phyloP scores from a whole-genome alignment of 768 basidiomycete species.

The Trametes elegans region DNA sequence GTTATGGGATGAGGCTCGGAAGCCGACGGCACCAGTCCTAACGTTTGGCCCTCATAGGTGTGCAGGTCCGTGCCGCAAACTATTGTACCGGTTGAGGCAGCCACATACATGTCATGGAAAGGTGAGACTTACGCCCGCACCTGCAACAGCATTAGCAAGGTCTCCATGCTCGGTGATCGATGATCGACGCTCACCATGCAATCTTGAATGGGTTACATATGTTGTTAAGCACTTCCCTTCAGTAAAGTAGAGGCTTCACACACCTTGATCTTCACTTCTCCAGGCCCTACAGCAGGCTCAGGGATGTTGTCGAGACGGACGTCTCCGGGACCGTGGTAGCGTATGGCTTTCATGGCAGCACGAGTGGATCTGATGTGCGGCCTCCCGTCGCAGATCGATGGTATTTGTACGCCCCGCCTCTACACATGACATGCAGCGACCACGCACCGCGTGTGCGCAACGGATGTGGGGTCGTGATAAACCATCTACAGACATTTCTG shows the following conservation, averaged over 20 bases:
- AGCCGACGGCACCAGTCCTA: conserved; percentile 29
- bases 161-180: no score
- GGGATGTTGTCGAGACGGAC: conserved; percentile 44
- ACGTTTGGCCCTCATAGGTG: conserved; percentile 10
- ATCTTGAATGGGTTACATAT: neutral
- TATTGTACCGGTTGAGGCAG: conserved; percentile 8
- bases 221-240: neutral
- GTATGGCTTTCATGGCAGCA: conserved; percentile 46
- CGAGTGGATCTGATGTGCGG: no score
- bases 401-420: no score
- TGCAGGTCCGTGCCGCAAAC: conserved; percentile 49
- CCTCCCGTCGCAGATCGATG: no score
- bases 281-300: conserved; percentile 34
- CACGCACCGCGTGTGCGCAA: no score
- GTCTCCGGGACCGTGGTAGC: conserved; percentile 43
- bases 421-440: no score
- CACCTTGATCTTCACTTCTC: conserved; percentile 47
- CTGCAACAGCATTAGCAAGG: neutral
- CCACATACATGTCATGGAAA: neutral
- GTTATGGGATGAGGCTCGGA: conserved; percentile 38
- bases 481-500: no score
- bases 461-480: no score
- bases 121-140: neutral
- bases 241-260: neutral
- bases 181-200: conserved; percentile 5